These are phyloP conservation scores for Neurospora sp. DNA, from an alignment of 495 filamentous ascomycete species.

Conservation along the genomic window DNA sequence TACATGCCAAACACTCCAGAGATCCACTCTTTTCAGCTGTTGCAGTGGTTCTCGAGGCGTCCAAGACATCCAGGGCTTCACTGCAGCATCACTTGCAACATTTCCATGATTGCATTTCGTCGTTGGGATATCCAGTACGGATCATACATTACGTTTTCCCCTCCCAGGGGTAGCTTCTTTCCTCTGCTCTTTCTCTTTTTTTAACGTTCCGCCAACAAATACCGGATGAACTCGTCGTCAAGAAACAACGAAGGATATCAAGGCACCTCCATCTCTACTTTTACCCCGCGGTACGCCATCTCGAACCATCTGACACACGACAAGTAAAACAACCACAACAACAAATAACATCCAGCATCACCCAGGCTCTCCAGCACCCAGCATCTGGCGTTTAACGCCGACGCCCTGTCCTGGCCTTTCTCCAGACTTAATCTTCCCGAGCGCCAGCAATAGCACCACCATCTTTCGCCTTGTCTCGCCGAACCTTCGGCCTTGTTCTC, in stretches of 20 bases:
- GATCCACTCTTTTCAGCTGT: neutral
- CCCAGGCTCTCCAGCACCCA: neutral
- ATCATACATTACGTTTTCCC: neutral
- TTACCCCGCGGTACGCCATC: neutral
- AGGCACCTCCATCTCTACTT: neutral
- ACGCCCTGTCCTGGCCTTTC: neutral
- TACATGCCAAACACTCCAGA: neutral
- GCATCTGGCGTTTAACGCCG: neutral
- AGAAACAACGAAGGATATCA: neutral
- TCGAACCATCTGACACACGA: neutral
- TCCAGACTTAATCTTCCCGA: neutral
- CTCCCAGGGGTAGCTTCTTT: neutral
- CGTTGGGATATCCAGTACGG: neutral
- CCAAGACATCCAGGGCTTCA: neutral
- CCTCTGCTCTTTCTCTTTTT: neutral
- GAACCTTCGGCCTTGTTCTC: neutral
- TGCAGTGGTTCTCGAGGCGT: neutral
- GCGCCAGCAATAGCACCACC: neutral
- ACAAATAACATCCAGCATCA: neutral
- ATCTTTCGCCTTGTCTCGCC: neutral
- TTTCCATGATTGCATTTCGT: neutral
- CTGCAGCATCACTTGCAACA: neutral
- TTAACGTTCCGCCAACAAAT: neutral
- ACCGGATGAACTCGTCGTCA: neutral
- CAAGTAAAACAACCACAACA: neutral